Base-by-base conservation (phyloP, 2,329 filamentous ascomycete species). In the Hymenoscyphus infarciens region DNA sequence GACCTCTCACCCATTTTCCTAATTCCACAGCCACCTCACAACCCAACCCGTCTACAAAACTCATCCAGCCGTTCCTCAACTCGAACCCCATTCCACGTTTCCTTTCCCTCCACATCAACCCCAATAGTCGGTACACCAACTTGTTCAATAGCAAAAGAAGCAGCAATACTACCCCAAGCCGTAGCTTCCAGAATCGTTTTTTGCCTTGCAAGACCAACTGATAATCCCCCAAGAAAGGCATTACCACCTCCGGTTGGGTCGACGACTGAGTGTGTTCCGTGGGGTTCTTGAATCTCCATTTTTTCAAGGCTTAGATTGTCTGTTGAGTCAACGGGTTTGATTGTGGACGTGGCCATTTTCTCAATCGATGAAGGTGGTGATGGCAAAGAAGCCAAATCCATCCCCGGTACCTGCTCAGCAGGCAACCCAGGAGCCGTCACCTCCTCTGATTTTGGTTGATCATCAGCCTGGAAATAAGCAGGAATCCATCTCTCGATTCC, bases 181-280 rank as follows among this genome's bases (percentile, higher is more conserved):
- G 90, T 87, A 5, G 92, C 92, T 70, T 91, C 87, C 64, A 87
- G 85, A 49, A 90, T 79, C 29, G 75, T 72, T 68, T 83, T 79
- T 1, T 84, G 86, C 59, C 88, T 78, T 35, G 81, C 87, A 68
- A 89, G 76, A 1, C 80, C 86, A 13, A 87, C 79, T 0, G 81
- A 78, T 56, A 87, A 69, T n/a, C 83, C 82, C 25, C 83, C 82
- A 27, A 97, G 79, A 70, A 97, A 98, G 0, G 90, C 88, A 75
- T 99, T 99, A 0, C 95, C 95, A 22, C 92, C 95, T 10, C 95
- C 95, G 0, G 95, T 98, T 0, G 94, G 93, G 75, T 98, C 95
- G n/a, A 95, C 78, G 1, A 97, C 91, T 63, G 79, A 84, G 0
- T 72, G 72, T 8, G 25, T n/a, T 2, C 8, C 1, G n/a, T 11